Evolutionary conservation across 768 basidiomycete genomes (phyloP).

Genomic region (Podaxis carcinomalis): DNA sequence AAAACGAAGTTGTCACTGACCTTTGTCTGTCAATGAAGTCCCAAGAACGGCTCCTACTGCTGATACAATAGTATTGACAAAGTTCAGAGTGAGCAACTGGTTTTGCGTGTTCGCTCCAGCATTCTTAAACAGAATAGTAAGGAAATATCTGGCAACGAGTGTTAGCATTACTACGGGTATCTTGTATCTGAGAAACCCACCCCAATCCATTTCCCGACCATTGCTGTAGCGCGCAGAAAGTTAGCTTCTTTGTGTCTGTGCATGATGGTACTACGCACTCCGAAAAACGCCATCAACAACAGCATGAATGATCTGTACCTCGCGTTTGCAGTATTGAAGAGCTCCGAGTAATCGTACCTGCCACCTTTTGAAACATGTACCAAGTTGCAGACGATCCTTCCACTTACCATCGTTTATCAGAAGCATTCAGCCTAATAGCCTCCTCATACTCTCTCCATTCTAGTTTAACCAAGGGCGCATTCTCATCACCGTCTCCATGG

Average conservation of each 20-base stretch:
- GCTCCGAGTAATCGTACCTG: constrained; percentile 49
- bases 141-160: constrained; percentile 30
- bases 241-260: not conserved
- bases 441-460: constrained; percentile 53
- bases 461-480: constrained; percentile 45
- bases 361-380: not conserved
- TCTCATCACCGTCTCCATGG: constrained; percentile 46
- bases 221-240: constrained; percentile 27
- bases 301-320: constrained; percentile 45
- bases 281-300: constrained; percentile 51
- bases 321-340: constrained; percentile 42
- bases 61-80: constrained; percentile 38
- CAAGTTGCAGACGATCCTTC: not conserved
- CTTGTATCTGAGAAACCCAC: constrained; percentile 16
- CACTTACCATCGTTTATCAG: constrained; percentile 53
- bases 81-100: constrained; percentile 33
- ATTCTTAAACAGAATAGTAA: constrained; percentile 36
- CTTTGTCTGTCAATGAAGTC: constrained; percentile 36
- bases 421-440: constrained; percentile 42
- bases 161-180: not conserved
- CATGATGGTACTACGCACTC: constrained; percentile 23
- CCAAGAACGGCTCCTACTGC: constrained; percentile 38
- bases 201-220: constrained; percentile 54
- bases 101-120: constrained; percentile 37
- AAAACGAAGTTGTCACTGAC: constrained; percentile 12